Percentiles rank a stretch among this genome's conserved stretches.
These are phyloP conservation scores for Mortierella antarctica DNA, from an alignment of 192 early-diverging fungal species.

Conservation along the genomic window DNA sequence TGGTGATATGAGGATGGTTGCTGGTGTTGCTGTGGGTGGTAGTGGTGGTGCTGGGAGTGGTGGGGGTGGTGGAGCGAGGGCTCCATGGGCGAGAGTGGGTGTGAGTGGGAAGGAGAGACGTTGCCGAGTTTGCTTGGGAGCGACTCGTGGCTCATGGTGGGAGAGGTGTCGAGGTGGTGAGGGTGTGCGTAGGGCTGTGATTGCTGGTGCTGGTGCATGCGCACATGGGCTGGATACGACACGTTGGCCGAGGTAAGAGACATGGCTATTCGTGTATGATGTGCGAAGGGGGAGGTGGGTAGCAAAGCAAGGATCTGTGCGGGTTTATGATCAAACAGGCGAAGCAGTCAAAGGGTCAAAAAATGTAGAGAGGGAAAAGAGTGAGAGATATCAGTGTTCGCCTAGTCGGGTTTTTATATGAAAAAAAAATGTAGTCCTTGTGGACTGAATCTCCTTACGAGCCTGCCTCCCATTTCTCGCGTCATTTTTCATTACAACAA, in stretches of 20 bases:
- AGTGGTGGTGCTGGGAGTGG: conserved; percentile 8
- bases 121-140: conserved; percentile 2
- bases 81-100: conserved; percentile 12
- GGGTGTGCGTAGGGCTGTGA: conserved; percentile 7
- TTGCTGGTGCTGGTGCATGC: conserved; percentile 17
- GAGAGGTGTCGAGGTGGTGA: conserved; percentile 25
- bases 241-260: conserved; percentile 23
- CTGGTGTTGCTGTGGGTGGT: conserved; percentile 22
- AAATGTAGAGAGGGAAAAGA: neutral
- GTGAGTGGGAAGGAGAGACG: neutral
- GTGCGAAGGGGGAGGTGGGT: neutral
- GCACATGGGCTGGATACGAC: conserved; percentile 15
- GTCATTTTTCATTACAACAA: conserved; percentile 22
- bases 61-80: conserved; percentile 21
- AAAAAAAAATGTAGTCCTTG: neutral
- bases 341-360: neutral
- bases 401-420: neutral
- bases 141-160: conserved; percentile 27
- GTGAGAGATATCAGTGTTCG: neutral
- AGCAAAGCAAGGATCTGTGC: neutral
- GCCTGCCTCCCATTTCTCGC: conserved; percentile 6
- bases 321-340: neutral
- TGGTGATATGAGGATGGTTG: conserved; percentile 12
- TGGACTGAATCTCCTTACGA: conserved; percentile 1
- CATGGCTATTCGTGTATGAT: neutral